phyloP scores from a whole-genome alignment of 2,329 filamentous ascomycete genomes.

The Curvularia spicifera region DNA sequence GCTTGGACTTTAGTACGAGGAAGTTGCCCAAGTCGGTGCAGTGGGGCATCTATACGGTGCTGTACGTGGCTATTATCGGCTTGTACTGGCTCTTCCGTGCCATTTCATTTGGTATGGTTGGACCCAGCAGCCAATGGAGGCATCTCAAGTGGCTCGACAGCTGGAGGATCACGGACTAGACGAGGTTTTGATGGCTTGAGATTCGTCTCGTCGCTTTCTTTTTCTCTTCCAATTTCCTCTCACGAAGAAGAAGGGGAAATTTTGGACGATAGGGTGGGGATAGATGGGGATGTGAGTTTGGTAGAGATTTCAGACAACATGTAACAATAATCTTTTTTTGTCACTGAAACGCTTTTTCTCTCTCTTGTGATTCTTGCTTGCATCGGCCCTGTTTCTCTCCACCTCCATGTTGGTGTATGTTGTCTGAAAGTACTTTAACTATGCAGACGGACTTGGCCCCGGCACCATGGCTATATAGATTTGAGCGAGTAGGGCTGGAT shows the following conservation, averaged over 20 bases:
- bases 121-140: constrained; percentile 79
- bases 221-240: background rate
- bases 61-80: constrained; percentile 78
- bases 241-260: background rate
- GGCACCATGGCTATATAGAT: no score
- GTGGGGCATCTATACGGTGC: constrained; percentile 70
- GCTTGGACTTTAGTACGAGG: constrained; percentile 80
- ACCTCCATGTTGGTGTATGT: no score
- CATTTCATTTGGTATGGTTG: constrained; percentile 96
- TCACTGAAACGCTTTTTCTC: background rate
- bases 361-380: no score
- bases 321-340: constrained; percentile 1
- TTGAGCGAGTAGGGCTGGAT: no score
- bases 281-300: background rate
- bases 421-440: no score
- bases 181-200: background rate
- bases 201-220: background rate
- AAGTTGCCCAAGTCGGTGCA: constrained; percentile 69
- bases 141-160: constrained; percentile 93
- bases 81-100: constrained; percentile 91
- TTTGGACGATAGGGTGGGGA: background rate
- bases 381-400: no score
- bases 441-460: no score
- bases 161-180: constrained; percentile 82
- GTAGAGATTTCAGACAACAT: background rate